Percentiles rank a stretch among this genome's conserved stretches.
phyloP scores from a whole-genome alignment of 176 grass and related monocot species.

The Carex littledalei region DNA sequence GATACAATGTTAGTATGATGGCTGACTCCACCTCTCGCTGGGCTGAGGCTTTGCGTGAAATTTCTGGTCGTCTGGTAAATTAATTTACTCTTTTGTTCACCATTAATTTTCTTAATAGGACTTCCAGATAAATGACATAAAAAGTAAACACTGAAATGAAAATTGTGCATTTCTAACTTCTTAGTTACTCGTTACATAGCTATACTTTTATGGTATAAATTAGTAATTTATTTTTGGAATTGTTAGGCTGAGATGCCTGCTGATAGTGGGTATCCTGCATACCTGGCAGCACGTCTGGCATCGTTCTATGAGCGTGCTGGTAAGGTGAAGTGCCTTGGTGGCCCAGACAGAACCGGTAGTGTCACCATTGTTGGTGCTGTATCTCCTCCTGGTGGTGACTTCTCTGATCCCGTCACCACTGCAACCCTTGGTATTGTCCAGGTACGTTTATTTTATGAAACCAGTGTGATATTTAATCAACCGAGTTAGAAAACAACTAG shows the following conservation, averaged over 20 bases:
- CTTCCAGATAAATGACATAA: not conserved
- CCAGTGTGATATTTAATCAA: not conserved
- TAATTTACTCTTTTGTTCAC: not conserved
- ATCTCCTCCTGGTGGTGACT: conserved; percentile 97
- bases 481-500: not conserved
- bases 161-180: not conserved
- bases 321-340: conserved; percentile 93
- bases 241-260: conserved; percentile 99
- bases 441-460: conserved; percentile 32
- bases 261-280: conserved; percentile 98
- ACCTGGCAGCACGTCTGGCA: conserved; percentile 90
- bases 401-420: conserved; percentile 98
- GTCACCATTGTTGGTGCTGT: conserved; percentile 99
- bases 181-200: not conserved
- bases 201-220: not conserved
- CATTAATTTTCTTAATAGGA: conserved; percentile 2
- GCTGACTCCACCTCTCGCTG: conserved; percentile 91
- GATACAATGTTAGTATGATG: conserved; percentile 98
- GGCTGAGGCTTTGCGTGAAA: conserved; percentile 57
- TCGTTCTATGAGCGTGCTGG: conserved; percentile 99
- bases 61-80: conserved; percentile 43
- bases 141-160: not conserved
- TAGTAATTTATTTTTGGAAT: not conserved
- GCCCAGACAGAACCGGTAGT: conserved; percentile 89
- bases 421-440: conserved; percentile 98